Base-by-base conservation (phyloP, 352 stramenopile species). In the Pythium phragmiticola region DNA sequence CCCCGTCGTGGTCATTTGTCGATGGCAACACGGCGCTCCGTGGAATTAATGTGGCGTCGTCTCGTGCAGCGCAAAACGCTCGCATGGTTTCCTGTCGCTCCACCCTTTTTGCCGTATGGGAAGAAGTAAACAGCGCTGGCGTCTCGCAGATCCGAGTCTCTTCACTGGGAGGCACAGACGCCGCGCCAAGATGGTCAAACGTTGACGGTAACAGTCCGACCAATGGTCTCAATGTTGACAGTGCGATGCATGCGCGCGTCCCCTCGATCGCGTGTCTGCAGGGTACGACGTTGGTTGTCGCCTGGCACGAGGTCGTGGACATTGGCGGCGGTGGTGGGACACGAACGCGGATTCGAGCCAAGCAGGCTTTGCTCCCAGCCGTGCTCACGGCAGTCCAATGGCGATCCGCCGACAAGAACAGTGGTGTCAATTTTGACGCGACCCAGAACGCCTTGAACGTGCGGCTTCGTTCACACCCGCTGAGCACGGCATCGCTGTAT, bases 1-100 rank as follows among this genome's bases (percentile, higher is more conserved):
- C 69, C 2, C 78, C 77, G 5, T 46, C 37, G 0, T 92, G 83
- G 83, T 54, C 52, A 0, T 90, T 88, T 70, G 68, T 87, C 14
- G 83, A 89, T 41, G 83, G 77, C 0, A 89, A 86, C 17, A 50
- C 55, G 7, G 73, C 60, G 1, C 33, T 60, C 0, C 62, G 56
- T 51, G 76, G 80, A 0, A 47, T 89, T 6, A 89, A 90, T 53
- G 85, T 74, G 12, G 75, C 64, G 0, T 33, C 47, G 2, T 33
- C 73, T 8, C 76, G 69, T 11, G 55, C 66, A 0, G 80, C 78
- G 3, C 65, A 72, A 7, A 76, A 78, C 4, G 72, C 76, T 16
- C 67, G 70, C 1, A 62, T 90, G 16, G 60, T 60, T 2, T 82
- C 76, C 0, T 90, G 82, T 47, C 66, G 48, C 4, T 75, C 76